Conservation (phyloP, 2,329 filamentous ascomycete genomes). For the Phaeosphaeria sp. region DNA sequence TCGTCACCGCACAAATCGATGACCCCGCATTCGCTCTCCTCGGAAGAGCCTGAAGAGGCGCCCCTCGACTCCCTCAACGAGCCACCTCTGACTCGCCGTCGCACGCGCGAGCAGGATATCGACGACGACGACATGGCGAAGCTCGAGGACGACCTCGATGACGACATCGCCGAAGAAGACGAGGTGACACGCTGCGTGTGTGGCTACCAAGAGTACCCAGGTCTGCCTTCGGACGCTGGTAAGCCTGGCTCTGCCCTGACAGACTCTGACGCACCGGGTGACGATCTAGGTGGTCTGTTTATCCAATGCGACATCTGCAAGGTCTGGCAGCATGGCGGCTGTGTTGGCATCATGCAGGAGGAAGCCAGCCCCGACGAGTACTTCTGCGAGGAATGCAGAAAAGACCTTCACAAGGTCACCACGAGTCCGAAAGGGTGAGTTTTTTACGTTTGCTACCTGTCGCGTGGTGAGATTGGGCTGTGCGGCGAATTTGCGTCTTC, state of each 20-base stretch:
- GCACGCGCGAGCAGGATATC: slow-evolving; percentile 77
- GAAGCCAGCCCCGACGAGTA: slow-evolving; percentile 94
- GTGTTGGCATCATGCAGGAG: slow-evolving; percentile 95
- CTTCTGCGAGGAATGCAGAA: slow-evolving; percentile 94
- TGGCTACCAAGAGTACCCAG: slow-evolving; percentile 92
- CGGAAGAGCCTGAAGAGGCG: slow-evolving; percentile 68
- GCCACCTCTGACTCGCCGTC: slow-evolving; percentile 74
- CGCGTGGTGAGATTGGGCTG: not conserved
- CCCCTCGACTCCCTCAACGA: slow-evolving; percentile 63
- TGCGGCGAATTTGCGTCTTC: not conserved
- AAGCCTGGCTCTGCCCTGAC: slow-evolving; percentile 62
- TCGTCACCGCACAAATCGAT: slow-evolving; percentile 77
- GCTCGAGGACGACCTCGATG: slow-evolving; percentile 64
- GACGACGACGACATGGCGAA: slow-evolving; percentile 57
- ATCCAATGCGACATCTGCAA: slow-evolving; percentile 98
- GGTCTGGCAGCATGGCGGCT: slow-evolving; percentile 98
- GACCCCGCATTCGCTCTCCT: slow-evolving; percentile 75
- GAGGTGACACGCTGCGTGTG: slow-evolving; percentile 96
- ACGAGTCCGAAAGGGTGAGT: slow-evolving; percentile 84
- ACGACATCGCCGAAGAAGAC: slow-evolving; percentile 72
- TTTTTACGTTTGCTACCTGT: slow-evolving; percentile 13
- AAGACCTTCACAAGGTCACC: slow-evolving; percentile 86
- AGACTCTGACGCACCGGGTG: slow-evolving; percentile 60
- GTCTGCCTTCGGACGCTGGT: slow-evolving; percentile 68
- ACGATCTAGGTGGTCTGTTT: slow-evolving; percentile 93